A percentile compares a stretch with the other conserved stretches of the same genome.
phyloP scores from a whole-genome alignment of 768 basidiomycete genomes.

The Boletus sp. region DNA sequence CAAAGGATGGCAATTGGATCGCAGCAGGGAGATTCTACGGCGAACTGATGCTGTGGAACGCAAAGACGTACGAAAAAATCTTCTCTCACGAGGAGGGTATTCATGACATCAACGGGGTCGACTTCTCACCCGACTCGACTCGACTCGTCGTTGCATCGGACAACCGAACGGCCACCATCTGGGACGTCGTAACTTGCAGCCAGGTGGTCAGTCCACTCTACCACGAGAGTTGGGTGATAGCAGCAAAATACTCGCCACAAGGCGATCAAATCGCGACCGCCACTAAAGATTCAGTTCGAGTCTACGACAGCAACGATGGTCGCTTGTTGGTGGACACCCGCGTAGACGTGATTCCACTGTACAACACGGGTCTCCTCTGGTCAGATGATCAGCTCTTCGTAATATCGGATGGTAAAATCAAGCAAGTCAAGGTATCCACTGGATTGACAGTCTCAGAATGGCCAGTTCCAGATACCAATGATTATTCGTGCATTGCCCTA shows the following conservation, averaged over 20 bases:
- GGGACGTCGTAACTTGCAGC: neutral
- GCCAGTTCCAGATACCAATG: neutral
- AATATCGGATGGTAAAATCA: neutral
- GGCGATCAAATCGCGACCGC: neutral
- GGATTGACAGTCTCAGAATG: neutral
- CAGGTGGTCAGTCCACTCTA: neutral
- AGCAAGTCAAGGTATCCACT: neutral
- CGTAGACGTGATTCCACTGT: too few species aligned
- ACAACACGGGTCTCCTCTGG: too few species aligned
- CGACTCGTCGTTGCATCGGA: too few species aligned
- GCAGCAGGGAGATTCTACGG: neutral
- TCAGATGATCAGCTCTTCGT: too few species aligned
- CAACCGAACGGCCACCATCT: too few species aligned
- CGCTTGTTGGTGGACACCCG: neutral
- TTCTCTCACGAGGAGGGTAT: neutral
- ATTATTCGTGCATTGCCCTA: neutral
- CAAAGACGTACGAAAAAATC: neutral
- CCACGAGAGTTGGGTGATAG: neutral
- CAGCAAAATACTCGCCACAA: neutral
- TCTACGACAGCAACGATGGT: neutral
- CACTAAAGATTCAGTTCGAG: neutral
- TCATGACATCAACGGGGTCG: too few species aligned
- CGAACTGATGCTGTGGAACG: neutral
- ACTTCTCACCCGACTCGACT: too few species aligned
- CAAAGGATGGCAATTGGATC: neutral